These are phyloP conservation scores for Bremia lactucae DNA, from an alignment of 352 stramenopile species.

Conservation along the genomic window DNA sequence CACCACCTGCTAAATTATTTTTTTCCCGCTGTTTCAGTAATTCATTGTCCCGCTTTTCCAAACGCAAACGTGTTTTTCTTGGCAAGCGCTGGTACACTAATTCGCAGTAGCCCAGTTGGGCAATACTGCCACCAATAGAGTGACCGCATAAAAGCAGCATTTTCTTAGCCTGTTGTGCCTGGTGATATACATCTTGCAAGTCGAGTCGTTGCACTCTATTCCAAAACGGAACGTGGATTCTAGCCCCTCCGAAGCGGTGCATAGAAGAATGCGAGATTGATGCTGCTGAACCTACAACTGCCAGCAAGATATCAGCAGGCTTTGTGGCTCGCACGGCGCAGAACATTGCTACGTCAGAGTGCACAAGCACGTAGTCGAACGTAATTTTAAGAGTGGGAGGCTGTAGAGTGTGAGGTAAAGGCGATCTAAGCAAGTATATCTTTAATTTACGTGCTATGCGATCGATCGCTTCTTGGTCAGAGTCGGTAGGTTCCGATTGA, in stretches of 20 bases:
- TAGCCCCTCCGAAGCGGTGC: conserved; percentile 60
- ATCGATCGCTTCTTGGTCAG: conserved; percentile 10
- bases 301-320: background rate
- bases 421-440: conserved; percentile 46
- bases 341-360: conserved; percentile 29
- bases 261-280: conserved; percentile 52
- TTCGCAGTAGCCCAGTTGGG: conserved; percentile 66
- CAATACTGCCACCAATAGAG: conserved; percentile 76
- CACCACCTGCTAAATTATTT: conserved; percentile 5
- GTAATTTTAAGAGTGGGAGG: conserved; percentile 45
- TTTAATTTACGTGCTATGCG: conserved; percentile 31
- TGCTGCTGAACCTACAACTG: conserved; percentile 28
- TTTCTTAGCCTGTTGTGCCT: conserved; percentile 41
- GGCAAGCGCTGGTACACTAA: conserved; percentile 65
- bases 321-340: background rate
- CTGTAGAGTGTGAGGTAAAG: conserved; percentile 49
- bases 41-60: conserved; percentile 58
- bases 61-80: conserved; percentile 24
- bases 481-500: conserved; percentile 11
- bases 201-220: conserved; percentile 50
- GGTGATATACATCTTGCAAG: conserved; percentile 34
- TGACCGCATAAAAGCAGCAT: conserved; percentile 67
- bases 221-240: conserved; percentile 74
- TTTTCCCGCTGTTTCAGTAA: conserved; percentile 25
- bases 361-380: conserved; percentile 44